Evolutionary conservation across 2,329 filamentous ascomycete genomes (phyloP).

Genomic region (Xenosphaeropsis pyriputrescens): DNA sequence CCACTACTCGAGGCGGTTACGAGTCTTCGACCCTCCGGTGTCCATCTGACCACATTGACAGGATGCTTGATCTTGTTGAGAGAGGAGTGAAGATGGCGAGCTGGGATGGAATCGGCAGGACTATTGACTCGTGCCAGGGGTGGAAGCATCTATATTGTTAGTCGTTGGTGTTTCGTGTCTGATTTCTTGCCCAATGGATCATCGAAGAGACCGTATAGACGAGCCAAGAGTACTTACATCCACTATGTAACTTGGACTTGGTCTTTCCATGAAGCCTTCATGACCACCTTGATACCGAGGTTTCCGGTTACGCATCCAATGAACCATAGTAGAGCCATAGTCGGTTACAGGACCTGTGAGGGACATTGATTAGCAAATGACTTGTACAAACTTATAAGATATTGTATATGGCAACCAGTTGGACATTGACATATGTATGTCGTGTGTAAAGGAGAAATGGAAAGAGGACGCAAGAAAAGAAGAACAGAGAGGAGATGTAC

Average conservation of each 20-base stretch:
- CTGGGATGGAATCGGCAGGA: slow-evolving; percentile 76
- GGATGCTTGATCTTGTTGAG: slow-evolving; percentile 97
- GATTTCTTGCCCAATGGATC: too few species aligned
- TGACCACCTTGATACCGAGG: slow-evolving; percentile 61
- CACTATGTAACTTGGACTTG: slow-evolving; percentile 78
- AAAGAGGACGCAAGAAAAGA: too few species aligned
- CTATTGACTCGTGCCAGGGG: slow-evolving; percentile 61
- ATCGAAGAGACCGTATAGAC: too few species aligned
- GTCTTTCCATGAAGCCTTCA: slow-evolving; percentile 65
- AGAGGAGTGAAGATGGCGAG: slow-evolving; percentile 95
- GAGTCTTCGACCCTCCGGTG: slow-evolving; percentile 80
- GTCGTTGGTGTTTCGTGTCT: neutral
- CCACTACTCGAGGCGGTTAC: slow-evolving; percentile 91
- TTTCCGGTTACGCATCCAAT: slow-evolving; percentile 78
- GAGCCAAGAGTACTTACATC: slow-evolving; percentile 43
- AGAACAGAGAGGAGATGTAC: neutral
- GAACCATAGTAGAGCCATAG: slow-evolving; percentile 77
- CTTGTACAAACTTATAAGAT: neutral
- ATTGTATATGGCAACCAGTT: too few species aligned
- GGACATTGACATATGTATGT: too few species aligned
- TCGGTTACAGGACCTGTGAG: slow-evolving; percentile 72
- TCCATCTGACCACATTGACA: slow-evolving; percentile 95
- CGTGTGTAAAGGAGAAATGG: too few species aligned
- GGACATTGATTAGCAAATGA: slow-evolving; percentile 2
- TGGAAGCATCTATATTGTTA: slow-evolving; percentile 57